Evolutionary conservation across 1,139 yeast genomes (phyloP), one percentile per base, ranked within the genome.

Genomic region (Suhomyces ambrosiae): DNA sequence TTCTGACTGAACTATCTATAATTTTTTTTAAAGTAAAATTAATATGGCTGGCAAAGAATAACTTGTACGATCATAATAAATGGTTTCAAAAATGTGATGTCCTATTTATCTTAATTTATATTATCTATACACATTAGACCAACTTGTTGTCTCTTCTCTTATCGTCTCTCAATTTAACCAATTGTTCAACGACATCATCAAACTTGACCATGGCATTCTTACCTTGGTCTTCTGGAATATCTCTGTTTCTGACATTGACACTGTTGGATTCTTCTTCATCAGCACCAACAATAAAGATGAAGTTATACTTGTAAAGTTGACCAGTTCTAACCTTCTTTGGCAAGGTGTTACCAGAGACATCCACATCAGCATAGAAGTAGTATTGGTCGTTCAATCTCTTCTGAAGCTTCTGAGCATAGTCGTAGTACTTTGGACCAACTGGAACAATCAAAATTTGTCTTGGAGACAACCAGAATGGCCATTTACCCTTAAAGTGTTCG

Each of bases 391-490:
- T 80, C 63, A 92, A 76, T 51, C 65, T 65, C 58, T 85, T 79
- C 56, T 82, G 81, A 46, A 90, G 85, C 53, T 79, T 70, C 62
- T 83, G 82, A 33, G 97, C 97, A 58, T 92, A 92, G 48, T 82
- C 95, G 58, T 75, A 80, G 73, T 84, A 90, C 63, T 87, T 87
- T 48, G 86, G 94, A 56, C 96, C 96, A 54, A 92, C 96, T 52
- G 98, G 98, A 23, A 92, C 90, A 56, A 92, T 92, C 58, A 89
- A 74, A 41, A 89, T 75, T 70, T 92, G 98, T 75, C 97, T 86
- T 57, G 98, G 98, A 22, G 97, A 89, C 57, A 92, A 75, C 98
- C 98, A 92, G 77, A 92, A 85, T 56, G 98, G 98, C 97, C 97
- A 90, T 65, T 87, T 89, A 58, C 98, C 98, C 60, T 90, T 95